Base-by-base conservation (phyloP, 2,329 filamentous ascomycete genomes). In the Pseudogymnoascus sp. region DNA sequence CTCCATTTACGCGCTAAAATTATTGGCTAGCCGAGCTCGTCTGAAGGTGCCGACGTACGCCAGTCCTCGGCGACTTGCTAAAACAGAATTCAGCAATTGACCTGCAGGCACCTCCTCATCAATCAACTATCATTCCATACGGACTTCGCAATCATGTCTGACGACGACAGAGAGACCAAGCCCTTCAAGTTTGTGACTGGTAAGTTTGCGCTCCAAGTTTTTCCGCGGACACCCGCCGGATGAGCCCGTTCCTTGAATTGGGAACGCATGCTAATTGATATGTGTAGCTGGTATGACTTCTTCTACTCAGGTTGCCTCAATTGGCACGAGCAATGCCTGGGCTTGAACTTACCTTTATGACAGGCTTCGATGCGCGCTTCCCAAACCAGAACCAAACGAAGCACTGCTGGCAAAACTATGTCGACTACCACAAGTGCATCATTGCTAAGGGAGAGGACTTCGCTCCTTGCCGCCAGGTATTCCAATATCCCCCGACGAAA, bases 401-500 rank as follows among this genome's bases (percentile, higher is more conserved):
- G 89, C 92, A 99, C 86, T 99, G 94, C 90, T 99, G 94, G 94
- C 95, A 99, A 79, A 99, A 99, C 86, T 99, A 99, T 81, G 94
- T 99, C 82, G 94, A 99, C 80, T 97, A 99, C 85, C 90, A 99
- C 87, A 99, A 99, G 86, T 99, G 94, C 84, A 92, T 97, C 79
- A 82, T 88, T 75, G 93, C 92, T 80, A 97, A 97, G 86, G 93
- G 93, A 79, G 93, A 97, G 83, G 92, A 97, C 75, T 97, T 97
- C 78, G 88, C 90, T 71, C 93, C 93, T 68, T 97, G 93, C 89
- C 88, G 87, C 74, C 92, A 97, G 88, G 92, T 96, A 87, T 68
- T 76, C 9, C 28, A 18, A 33, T 62, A 35, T 36, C 18, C 6
- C 12, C 47, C 14, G 5, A 71, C 65, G 72, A 66, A 54, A 57